Evolutionary conservation across 441 rosid genomes (phyloP).

Genomic region (Metrosideros polymorpha): DNA sequence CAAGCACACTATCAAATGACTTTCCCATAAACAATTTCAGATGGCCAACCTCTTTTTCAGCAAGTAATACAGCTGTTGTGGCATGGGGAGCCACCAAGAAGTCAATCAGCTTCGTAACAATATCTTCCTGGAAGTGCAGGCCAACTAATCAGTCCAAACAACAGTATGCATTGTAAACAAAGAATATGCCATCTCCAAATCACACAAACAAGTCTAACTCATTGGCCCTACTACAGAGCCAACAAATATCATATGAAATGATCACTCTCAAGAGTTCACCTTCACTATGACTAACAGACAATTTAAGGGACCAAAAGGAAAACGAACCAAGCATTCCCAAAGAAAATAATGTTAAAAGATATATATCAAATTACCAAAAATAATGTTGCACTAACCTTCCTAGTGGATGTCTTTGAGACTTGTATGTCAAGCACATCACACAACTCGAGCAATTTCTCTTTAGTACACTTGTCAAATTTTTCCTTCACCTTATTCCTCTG

Average conservation of each 20-base stretch:
- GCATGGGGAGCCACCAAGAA: slow-evolving; percentile 80
- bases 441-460: slow-evolving; percentile 74
- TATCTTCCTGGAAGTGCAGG: slow-evolving; percentile 59
- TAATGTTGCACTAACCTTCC: slow-evolving; percentile 46
- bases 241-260: neutral
- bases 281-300: neutral
- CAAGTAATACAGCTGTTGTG: slow-evolving; percentile 47
- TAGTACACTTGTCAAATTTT: slow-evolving; percentile 77
- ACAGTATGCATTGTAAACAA: neutral
- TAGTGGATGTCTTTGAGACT: slow-evolving; percentile 47
- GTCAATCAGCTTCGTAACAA: slow-evolving; percentile 55
- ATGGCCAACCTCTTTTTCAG: slow-evolving; percentile 60
- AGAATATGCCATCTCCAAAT: neutral
- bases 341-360: neutral
- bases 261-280: neutral
- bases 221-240: neutral
- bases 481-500: slow-evolving; percentile 74
- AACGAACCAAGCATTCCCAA: neutral
- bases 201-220: neutral
- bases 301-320: neutral
- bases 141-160: neutral
- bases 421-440: slow-evolving; percentile 79
- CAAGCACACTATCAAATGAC: neutral
- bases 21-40: neutral
- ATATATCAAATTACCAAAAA: neutral